Percentiles rank a stretch among this genome's conserved stretches.
These are phyloP conservation scores for Dillenia turbinata DNA, from an alignment of 164 flowering plant species.

Conservation along the genomic window DNA sequence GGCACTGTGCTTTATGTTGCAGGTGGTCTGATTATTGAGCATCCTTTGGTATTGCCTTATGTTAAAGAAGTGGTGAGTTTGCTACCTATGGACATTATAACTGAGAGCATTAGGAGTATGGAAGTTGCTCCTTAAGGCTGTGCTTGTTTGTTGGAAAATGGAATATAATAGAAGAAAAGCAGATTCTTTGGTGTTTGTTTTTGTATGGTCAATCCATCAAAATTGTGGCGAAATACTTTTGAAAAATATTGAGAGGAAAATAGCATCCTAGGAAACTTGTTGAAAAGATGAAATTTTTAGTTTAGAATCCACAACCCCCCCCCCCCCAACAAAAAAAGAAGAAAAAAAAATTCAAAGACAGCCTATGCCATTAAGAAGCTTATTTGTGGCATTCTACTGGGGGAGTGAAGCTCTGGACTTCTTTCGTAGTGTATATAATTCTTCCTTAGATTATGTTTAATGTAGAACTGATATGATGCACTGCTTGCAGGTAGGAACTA, in stretches of 20 bases:
- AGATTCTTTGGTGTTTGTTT: neutral
- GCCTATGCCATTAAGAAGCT: too few species aligned
- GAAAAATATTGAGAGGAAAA: too few species aligned
- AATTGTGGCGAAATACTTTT: neutral
- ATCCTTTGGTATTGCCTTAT: conserved; percentile 55
- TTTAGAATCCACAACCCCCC: too few species aligned
- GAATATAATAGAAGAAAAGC: too few species aligned
- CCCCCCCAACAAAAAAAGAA: too few species aligned
- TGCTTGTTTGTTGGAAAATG: too few species aligned
- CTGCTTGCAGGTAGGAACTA: conserved; percentile 67
- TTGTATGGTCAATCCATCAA: neutral
- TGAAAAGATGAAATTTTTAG: too few species aligned
- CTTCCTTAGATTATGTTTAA: neutral
- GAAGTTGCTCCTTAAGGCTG: too few species aligned
- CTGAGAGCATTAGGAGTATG: neutral
- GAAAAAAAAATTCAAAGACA: too few species aligned
- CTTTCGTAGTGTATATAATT: neutral
- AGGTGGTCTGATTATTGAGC: conserved; percentile 66
- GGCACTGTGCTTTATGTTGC: conserved; percentile 55
- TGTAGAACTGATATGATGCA: neutral
- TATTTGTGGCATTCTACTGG: neutral
- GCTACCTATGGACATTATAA: neutral
- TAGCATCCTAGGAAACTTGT: too few species aligned
- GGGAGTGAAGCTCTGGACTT: neutral
- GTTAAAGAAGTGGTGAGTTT: conserved; percentile 82